These are phyloP conservation scores for Mycena sp. DNA, from an alignment of 1,284 basidiomycete genomes.

Conservation along the genomic window DNA sequence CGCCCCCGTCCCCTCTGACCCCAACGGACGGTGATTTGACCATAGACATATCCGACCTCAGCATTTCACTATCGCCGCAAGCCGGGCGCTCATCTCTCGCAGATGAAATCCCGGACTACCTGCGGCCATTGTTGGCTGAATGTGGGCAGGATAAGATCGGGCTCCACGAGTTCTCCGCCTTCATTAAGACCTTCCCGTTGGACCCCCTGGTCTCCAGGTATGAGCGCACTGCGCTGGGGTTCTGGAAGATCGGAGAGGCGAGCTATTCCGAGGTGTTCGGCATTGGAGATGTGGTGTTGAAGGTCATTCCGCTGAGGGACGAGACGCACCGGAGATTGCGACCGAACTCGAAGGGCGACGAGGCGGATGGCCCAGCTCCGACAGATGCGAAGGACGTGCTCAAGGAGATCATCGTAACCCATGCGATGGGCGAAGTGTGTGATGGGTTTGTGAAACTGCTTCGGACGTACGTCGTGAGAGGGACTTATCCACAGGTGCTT, in stretches of 20 bases:
- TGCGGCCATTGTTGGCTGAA: conserved; percentile 70
- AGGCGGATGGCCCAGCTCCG: conserved; percentile 69
- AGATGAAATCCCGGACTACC: conserved; percentile 55
- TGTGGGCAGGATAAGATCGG: conserved; percentile 65
- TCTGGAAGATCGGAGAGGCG: conserved; percentile 94
- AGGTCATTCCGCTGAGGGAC: conserved; percentile 81
- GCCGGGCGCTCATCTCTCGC: conserved; percentile 24
- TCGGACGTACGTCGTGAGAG: conserved; percentile 86
- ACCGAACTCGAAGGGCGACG: conserved; percentile 36
- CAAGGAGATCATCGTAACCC: conserved; percentile 90
- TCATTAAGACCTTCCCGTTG: conserved; percentile 80
- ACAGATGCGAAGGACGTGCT: conserved; percentile 81
- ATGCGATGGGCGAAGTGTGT: conserved; percentile 77
- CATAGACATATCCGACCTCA: conserved; percentile 64
- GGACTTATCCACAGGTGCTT: conserved; percentile 82
- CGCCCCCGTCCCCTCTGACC: conserved; percentile 60
- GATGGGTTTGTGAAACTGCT: conserved; percentile 82
- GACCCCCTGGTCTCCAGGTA: conserved; percentile 63
- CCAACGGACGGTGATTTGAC: conserved; percentile 53
- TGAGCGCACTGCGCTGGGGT: conserved; percentile 40
- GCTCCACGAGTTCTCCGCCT: conserved; percentile 79
- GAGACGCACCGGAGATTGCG: conserved; percentile 45
- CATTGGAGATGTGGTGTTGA: conserved; percentile 85
- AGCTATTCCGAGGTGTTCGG: conserved; percentile 98
- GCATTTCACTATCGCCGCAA: conserved; percentile 44